These are phyloP conservation scores for Casuarina equisetifolia DNA, from an alignment of 306 rosid species.

Conservation along the genomic window DNA sequence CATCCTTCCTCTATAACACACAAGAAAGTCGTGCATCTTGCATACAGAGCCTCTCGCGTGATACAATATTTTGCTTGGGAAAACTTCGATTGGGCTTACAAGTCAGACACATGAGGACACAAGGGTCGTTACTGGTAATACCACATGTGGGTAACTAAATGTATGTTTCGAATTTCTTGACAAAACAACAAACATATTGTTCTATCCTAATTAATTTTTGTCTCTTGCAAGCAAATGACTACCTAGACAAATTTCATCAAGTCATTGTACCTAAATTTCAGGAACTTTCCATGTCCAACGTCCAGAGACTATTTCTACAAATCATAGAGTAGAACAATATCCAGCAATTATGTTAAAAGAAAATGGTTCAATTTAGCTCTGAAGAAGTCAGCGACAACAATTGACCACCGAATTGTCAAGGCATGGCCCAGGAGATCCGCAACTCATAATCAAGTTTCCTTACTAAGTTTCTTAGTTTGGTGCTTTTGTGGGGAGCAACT, in stretches of 20 bases:
- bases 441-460: not conserved
- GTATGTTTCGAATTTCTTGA: not conserved
- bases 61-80: not conserved
- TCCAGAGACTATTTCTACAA: not conserved
- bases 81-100: not conserved
- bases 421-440: not conserved
- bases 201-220: not conserved
- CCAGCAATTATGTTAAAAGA: not conserved
- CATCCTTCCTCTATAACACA: not conserved
- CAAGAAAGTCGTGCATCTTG: not conserved
- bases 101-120: not conserved
- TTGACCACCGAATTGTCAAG: not conserved
- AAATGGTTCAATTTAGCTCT: not conserved
- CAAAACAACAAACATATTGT: not conserved
- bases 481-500: not conserved
- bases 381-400: not conserved
- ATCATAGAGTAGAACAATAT: not conserved
- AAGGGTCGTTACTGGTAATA: not conserved
- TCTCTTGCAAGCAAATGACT: not conserved
- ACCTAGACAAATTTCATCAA: not conserved
- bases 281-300: slow-evolving; percentile 1
- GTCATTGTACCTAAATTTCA: not conserved
- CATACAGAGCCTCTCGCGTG: not conserved
- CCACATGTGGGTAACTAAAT: not conserved
- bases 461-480: not conserved